Evolutionary conservation across 257 asterid species (phyloP).

Genomic region (Nicotiana knightiana): DNA sequence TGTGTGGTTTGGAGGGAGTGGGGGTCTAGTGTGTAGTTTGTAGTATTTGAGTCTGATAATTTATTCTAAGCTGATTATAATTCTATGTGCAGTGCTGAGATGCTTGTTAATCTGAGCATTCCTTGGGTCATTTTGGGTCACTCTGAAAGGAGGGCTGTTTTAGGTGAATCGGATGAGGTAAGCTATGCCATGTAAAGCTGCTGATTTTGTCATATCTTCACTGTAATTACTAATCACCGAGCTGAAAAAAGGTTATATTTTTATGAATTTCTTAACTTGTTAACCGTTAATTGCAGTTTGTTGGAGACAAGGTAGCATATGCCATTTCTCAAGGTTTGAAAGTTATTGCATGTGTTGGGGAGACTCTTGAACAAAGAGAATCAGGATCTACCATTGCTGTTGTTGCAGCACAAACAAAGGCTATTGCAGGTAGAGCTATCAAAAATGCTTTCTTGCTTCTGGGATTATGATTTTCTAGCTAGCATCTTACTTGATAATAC

Average conservation of each 20-base stretch:
- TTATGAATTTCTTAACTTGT: not conserved
- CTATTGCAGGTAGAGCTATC: slow-evolving; percentile 73
- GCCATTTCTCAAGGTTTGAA: slow-evolving; percentile 91
- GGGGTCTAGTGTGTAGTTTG: not conserved
- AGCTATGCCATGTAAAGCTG: slow-evolving; percentile 2
- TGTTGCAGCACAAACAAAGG: slow-evolving; percentile 96
- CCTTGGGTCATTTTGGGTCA: slow-evolving; percentile 99
- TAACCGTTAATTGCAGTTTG: slow-evolving; percentile 44
- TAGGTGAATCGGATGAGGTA: slow-evolving; percentile 87
- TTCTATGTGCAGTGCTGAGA: slow-evolving; percentile 71
- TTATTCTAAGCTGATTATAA: not conserved
- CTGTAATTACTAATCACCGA: not conserved
- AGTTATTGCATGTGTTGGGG: slow-evolving; percentile 98
- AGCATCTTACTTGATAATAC: not conserved
- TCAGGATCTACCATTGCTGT: slow-evolving; percentile 85
- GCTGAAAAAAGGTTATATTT: not conserved
- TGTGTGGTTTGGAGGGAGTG: not conserved
- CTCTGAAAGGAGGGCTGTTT: slow-evolving; percentile 82
- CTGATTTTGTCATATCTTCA: not conserved
- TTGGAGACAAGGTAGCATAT: slow-evolving; percentile 94
- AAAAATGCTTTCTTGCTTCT: not conserved
- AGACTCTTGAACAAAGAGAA: slow-evolving; percentile 97
- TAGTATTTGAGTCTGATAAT: not conserved
- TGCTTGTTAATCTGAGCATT: slow-evolving; percentile 72
- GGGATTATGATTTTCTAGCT: not conserved